These are phyloP conservation scores for Peronospora belbahrii DNA, from an alignment of 352 stramenopile genomes.

Conservation along the genomic window DNA sequence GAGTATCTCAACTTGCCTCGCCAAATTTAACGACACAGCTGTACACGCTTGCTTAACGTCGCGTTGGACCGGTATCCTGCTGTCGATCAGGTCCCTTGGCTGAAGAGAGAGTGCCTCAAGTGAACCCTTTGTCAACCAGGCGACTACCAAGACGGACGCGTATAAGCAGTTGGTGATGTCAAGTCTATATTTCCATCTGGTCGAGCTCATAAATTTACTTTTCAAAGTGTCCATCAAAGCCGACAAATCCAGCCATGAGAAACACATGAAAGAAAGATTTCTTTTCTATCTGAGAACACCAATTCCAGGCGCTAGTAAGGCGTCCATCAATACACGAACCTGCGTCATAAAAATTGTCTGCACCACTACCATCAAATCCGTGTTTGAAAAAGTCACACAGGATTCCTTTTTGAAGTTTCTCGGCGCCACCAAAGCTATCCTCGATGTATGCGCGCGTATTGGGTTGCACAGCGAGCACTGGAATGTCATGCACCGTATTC, in stretches of 20 bases:
- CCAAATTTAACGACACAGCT: background rate
- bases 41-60: background rate
- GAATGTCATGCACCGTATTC: constrained; percentile 49
- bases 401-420: constrained; percentile 74
- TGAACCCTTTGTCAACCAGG: background rate
- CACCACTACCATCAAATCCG: constrained; percentile 88
- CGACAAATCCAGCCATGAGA: constrained; percentile 87
- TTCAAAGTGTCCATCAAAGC: constrained; percentile 90
- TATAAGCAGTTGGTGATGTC: constrained; percentile 10
- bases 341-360: constrained; percentile 81
- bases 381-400: constrained; percentile 91
- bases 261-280: constrained; percentile 90
- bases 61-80: background rate
- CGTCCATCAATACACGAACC: constrained; percentile 89
- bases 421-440: constrained; percentile 52
- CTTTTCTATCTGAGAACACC: constrained; percentile 87
- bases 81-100: background rate
- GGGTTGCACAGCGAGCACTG: constrained; percentile 27
- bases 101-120: constrained; percentile 6
- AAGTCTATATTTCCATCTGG: constrained; percentile 20
- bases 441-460: constrained; percentile 66
- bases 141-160: constrained; percentile 3
- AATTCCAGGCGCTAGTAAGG: constrained; percentile 90
- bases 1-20: constrained; percentile 2
- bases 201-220: constrained; percentile 35